A percentile compares a stretch with the other conserved stretches of the same genome.
Conservation (phyloP, 306 rosid genomes). For the Cicer chorassanicum region DNA sequence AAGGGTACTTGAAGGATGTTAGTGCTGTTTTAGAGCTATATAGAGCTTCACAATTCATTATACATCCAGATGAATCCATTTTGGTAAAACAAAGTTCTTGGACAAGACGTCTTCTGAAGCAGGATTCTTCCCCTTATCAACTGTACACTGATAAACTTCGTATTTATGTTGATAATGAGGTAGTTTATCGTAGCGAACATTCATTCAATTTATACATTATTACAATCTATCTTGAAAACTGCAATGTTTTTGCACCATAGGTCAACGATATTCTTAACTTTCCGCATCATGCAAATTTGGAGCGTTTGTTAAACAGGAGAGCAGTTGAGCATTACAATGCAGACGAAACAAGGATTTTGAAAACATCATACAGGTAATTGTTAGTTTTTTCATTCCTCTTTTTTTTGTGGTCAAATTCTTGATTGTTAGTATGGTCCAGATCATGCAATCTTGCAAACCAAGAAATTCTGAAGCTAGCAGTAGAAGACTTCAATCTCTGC, state of each 20-base stretch:
- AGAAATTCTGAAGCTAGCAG: constrained; percentile 73
- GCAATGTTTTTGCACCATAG: constrained; percentile 48
- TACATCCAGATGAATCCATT: constrained; percentile 67
- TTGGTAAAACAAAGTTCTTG: constrained; percentile 60
- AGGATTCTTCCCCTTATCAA: constrained; percentile 41
- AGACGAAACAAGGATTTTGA: constrained; percentile 63
- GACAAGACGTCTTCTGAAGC: constrained; percentile 64
- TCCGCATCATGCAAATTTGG: constrained; percentile 65
- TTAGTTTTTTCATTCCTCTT: neutral
- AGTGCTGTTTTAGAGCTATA: constrained; percentile 67
- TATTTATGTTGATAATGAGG: constrained; percentile 62
- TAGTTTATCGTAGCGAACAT: constrained; percentile 39
- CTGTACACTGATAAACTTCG: constrained; percentile 42
- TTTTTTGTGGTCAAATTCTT: constrained; percentile 12
- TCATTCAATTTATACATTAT: neutral
- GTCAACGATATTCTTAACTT: constrained; percentile 63
- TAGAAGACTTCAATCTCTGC: constrained; percentile 78
- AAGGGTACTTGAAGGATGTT: constrained; percentile 74
- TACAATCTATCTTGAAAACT: constrained; percentile 28
- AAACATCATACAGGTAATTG: constrained; percentile 69
- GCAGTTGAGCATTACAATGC: constrained; percentile 62
- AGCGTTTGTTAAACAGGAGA: constrained; percentile 63
- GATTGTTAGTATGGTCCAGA: constrained; percentile 48
- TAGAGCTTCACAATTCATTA: constrained; percentile 71
- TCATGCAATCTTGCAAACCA: constrained; percentile 63